Percentiles rank a stretch among this genome's conserved stretches.
Evolutionary conservation across 208 protist species (phyloP).

Genomic region (Tritrichomonas foetus): DNA sequence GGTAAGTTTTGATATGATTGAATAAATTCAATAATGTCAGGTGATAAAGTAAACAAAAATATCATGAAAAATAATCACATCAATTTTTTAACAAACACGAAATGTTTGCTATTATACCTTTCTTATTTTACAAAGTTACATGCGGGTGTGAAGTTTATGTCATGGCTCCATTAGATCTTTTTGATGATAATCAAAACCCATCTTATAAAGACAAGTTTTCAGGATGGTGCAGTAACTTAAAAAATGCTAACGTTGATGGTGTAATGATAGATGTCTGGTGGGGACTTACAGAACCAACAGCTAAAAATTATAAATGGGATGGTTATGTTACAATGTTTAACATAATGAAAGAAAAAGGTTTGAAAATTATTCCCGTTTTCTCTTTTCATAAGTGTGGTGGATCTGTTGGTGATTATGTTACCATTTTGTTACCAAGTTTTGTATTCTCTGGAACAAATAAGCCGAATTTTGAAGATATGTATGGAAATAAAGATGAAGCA

Average conservation of each 20-base stretch:
- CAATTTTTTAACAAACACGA: too few relatives aligned
- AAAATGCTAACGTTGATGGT: neutral
- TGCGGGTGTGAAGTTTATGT: neutral
- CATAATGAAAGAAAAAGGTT: neutral
- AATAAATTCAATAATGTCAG: too few relatives aligned
- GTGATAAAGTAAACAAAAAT: too few relatives aligned
- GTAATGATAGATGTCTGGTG: constrained; percentile 34
- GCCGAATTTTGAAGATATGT: neutral
- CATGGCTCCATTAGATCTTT: neutral
- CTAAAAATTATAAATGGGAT: neutral
- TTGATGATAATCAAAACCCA: neutral
- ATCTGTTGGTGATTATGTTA: neutral
- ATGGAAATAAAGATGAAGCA: neutral
- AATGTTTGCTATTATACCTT: too few relatives aligned
- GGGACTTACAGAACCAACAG: neutral
- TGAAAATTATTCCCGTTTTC: constrained; percentile 17
- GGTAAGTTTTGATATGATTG: too few relatives aligned
- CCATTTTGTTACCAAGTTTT: neutral
- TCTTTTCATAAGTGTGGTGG: constrained; percentile 5
- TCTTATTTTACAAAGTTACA: neutral
- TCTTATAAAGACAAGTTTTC: neutral
- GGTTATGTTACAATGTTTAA: neutral
- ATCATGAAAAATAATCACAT: too few relatives aligned
- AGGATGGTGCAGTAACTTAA: neutral
- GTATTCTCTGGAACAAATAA: neutral